These are phyloP conservation scores for Chalciporus piperatus DNA, from an alignment of 768 basidiomycete species.

Conservation along the genomic window DNA sequence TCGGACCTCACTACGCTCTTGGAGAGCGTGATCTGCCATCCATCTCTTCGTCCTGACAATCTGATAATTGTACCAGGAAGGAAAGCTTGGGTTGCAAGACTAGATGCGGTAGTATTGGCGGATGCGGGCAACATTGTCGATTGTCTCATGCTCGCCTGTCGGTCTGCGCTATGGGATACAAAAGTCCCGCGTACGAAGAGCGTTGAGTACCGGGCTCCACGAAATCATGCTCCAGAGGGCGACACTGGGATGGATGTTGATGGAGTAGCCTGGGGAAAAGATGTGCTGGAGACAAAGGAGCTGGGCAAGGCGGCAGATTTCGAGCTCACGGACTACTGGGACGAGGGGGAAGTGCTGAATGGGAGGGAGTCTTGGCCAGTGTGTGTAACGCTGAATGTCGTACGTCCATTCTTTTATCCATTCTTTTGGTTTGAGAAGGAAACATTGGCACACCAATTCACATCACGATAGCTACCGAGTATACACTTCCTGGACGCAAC, in stretches of 20 bases:
- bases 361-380: slow-evolving; percentile 72
- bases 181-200: slow-evolving; percentile 71
- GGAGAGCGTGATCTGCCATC: slow-evolving; percentile 62
- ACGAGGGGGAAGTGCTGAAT: slow-evolving; percentile 67
- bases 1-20: slow-evolving; percentile 66
- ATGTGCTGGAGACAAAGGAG: slow-evolving; percentile 57
- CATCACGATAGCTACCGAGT: slow-evolving; percentile 45
- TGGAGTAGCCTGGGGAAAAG: slow-evolving; percentile 28
- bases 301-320: slow-evolving; percentile 65
- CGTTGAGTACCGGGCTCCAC: slow-evolving; percentile 60
- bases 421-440: background rate
- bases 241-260: slow-evolving; percentile 54
- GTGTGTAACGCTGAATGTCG: slow-evolving; percentile 74
- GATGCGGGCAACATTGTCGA: slow-evolving; percentile 78
- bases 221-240: slow-evolving; percentile 34
- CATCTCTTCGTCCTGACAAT: slow-evolving; percentile 63
- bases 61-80: slow-evolving; percentile 55
- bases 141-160: slow-evolving; percentile 73
- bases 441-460: background rate
- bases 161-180: slow-evolving; percentile 79
- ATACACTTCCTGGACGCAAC: slow-evolving; percentile 75
- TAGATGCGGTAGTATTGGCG: slow-evolving; percentile 72
- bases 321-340: slow-evolving; percentile 86
- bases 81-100: slow-evolving; percentile 73
- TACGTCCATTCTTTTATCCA: slow-evolving; percentile 35